Evolutionary conservation across 2,329 filamentous ascomycete species (phyloP).

Genomic region (Sporothrix variecibatus): DNA sequence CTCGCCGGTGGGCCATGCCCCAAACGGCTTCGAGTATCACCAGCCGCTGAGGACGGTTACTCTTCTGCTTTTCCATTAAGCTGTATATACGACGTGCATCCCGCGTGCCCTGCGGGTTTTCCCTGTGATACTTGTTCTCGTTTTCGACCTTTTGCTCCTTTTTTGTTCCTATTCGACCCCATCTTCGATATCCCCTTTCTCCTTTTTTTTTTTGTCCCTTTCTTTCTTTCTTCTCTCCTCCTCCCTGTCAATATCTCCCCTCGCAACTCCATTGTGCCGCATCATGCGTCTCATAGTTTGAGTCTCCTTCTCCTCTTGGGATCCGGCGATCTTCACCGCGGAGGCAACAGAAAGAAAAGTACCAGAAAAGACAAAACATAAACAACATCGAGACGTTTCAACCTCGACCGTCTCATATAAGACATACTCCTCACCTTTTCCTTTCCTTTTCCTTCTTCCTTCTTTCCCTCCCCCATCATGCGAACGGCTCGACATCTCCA

Average conservation of each 20-base stretch:
- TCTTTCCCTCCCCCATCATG: constrained; percentile 42
- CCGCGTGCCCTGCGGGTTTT: constrained; percentile 8
- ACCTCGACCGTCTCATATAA: constrained; percentile 40
- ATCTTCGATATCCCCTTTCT: neutral
- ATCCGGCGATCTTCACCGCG: constrained; percentile 22
- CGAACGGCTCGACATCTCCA: constrained; percentile 37
- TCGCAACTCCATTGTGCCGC: constrained; percentile 25
- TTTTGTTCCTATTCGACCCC: neutral
- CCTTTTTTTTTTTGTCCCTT: neutral
- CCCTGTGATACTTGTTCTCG: neutral
- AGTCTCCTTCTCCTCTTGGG: constrained; percentile 12
- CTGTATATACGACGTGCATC: constrained; percentile 23
- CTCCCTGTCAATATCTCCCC: constrained; percentile 28
- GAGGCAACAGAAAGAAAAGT: neutral
- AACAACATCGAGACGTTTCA: constrained; percentile 35
- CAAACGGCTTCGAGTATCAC: constrained; percentile 30
- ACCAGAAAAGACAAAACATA: constrained; percentile 8
- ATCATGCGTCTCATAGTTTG: constrained; percentile 28
- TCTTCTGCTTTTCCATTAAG: neutral
- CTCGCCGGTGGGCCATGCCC: constrained; percentile 7
- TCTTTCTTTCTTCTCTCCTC: constrained; percentile 10
- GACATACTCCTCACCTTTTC: constrained; percentile 36
- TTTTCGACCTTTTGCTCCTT: neutral
- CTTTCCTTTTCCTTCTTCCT: neutral
- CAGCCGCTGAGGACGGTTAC: constrained; percentile 27